A percentile compares a stretch with the other conserved stretches of the same genome.
These are phyloP conservation scores for Xylaria scruposa DNA, from an alignment of 495 filamentous ascomycete species.

Conservation along the genomic window DNA sequence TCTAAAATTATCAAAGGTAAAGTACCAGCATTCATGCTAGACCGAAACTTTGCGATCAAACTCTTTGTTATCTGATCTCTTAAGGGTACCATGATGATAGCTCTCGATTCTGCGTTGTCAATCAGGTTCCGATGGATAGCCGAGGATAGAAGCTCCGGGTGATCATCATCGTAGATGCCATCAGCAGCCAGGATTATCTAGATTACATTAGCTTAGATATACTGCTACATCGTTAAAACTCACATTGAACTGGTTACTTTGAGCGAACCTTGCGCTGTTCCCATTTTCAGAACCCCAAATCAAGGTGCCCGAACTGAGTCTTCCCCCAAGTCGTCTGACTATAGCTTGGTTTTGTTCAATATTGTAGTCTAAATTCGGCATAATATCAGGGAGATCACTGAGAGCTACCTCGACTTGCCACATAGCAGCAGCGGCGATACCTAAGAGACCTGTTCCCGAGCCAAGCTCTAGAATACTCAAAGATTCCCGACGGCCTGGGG, in stretches of 20 bases:
- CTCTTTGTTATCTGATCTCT: slow-evolving; percentile 49
- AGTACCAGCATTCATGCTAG: slow-evolving; percentile 31
- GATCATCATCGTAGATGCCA: slow-evolving; percentile 55
- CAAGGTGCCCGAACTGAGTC: slow-evolving; percentile 43
- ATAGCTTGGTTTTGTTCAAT: slow-evolving; percentile 43
- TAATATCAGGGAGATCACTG: slow-evolving; percentile 54
- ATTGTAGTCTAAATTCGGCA: slow-evolving; percentile 53
- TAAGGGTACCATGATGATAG: slow-evolving; percentile 53
- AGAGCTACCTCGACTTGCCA: slow-evolving; percentile 51
- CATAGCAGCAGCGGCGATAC: slow-evolving; percentile 54
- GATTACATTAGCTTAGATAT: slow-evolving; percentile 20
- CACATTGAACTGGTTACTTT: slow-evolving; percentile 48
- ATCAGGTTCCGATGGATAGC: slow-evolving; percentile 49
- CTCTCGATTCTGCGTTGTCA: slow-evolving; percentile 43
- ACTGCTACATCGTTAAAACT: slow-evolving; percentile 16
- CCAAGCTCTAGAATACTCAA: slow-evolving; percentile 63
- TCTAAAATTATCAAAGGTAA: slow-evolving; percentile 41
- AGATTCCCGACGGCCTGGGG: slow-evolving; percentile 21
- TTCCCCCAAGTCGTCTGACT: slow-evolving; percentile 46
- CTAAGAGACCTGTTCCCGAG: slow-evolving; percentile 69
- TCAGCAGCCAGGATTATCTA: slow-evolving; percentile 55
- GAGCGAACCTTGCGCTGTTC: slow-evolving; percentile 42
- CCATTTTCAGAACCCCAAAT: slow-evolving; percentile 50
- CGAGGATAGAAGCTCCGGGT: slow-evolving; percentile 51
- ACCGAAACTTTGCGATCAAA: slow-evolving; percentile 39